Evolutionary conservation across 306 rosid species (phyloP).

Genomic region (Rosa lucieae): DNA sequence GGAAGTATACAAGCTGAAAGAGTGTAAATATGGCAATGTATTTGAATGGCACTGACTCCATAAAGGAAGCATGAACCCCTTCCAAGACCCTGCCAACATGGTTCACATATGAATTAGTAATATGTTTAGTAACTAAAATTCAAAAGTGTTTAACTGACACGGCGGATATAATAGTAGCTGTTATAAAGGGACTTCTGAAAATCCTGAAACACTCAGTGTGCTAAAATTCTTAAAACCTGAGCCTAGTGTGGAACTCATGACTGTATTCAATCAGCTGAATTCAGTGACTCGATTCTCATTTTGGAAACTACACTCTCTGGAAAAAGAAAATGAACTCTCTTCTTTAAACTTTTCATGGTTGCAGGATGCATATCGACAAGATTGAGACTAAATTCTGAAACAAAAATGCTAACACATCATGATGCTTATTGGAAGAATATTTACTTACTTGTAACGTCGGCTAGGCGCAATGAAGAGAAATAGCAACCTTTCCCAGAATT

Average conservation of each 20-base stretch:
- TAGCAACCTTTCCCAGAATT: slow-evolving; percentile 79
- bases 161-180: no score
- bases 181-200: not conserved
- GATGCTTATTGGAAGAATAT: slow-evolving; percentile 8
- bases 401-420: slow-evolving; percentile 1
- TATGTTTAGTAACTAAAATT: not conserved
- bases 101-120: not conserved
- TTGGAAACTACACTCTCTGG: not conserved
- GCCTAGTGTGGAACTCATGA: not conserved
- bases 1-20: slow-evolving; percentile 65
- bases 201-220: not conserved
- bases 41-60: slow-evolving; percentile 71
- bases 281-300: not conserved
- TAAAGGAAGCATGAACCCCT: slow-evolving; percentile 72
- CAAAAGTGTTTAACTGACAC: not conserved
- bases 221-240: not conserved
- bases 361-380: not conserved
- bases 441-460: slow-evolving; percentile 68
- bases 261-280: not conserved
- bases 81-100: slow-evolving; percentile 60
- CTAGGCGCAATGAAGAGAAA: slow-evolving; percentile 66
- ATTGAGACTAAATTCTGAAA: slow-evolving; percentile 1
- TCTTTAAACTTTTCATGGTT: not conserved
- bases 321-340: not conserved
- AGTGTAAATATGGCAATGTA: slow-evolving; percentile 56